These are phyloP conservation scores for Diutina scorzettiae DNA, from an alignment of 1,139 yeast genomes.

Conservation along the genomic window DNA sequence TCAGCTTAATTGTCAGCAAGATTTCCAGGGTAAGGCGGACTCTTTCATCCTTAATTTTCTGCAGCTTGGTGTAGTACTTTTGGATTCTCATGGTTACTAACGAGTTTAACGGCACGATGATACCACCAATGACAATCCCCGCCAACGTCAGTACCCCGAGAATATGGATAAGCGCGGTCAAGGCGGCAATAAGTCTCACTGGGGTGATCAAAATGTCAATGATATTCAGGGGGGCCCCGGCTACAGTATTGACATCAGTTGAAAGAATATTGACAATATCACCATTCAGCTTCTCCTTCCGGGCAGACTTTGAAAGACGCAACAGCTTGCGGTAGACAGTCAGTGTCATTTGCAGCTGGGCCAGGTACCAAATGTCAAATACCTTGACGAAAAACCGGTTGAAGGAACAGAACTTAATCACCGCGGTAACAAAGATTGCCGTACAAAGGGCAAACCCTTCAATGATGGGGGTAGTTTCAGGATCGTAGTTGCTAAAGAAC, in stretches of 20 bases:
- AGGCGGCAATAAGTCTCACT: slow-evolving; percentile 39
- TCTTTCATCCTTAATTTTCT: slow-evolving; percentile 55
- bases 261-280: slow-evolving; percentile 46
- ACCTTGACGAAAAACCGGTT: slow-evolving; percentile 43
- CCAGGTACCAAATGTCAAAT: slow-evolving; percentile 39
- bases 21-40: slow-evolving; percentile 49
- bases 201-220: slow-evolving; percentile 52
- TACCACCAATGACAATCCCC: slow-evolving; percentile 40
- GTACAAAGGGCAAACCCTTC: slow-evolving; percentile 41
- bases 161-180: slow-evolving; percentile 42
- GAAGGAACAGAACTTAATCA: slow-evolving; percentile 33
- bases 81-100: slow-evolving; percentile 36
- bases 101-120: slow-evolving; percentile 50
- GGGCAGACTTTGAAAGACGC: slow-evolving; percentile 33
- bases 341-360: slow-evolving; percentile 38
- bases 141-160: slow-evolving; percentile 53
- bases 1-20: slow-evolving; percentile 49
- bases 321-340: slow-evolving; percentile 41
- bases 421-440: slow-evolving; percentile 35
- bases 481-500: slow-evolving; percentile 26
- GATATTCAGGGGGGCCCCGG: slow-evolving; percentile 37
- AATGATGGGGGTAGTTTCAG: slow-evolving; percentile 25
- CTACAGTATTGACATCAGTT: slow-evolving; percentile 48
- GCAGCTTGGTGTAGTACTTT: slow-evolving; percentile 41
- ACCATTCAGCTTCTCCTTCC: slow-evolving; percentile 37